Evolutionary conservation across 2,329 filamentous ascomycete genomes (phyloP).

Genomic region (Atkinsonella hypoxylon): DNA sequence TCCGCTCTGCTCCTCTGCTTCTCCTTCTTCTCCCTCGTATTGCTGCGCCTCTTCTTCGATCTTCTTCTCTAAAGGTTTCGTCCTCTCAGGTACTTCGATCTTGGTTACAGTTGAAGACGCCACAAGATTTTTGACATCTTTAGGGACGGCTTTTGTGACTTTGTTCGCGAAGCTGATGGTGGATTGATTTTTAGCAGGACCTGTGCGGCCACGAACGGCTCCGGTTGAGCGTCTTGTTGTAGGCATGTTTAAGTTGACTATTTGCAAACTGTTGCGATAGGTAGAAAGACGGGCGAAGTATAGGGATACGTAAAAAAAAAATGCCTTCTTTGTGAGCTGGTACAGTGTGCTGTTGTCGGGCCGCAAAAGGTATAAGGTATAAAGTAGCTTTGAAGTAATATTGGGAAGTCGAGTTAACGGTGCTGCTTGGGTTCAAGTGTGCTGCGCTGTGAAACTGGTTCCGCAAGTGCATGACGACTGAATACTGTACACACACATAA

Average conservation of each 20-base stretch:
- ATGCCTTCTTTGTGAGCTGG: no score
- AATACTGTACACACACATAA: not conserved
- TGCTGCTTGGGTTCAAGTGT: not conserved
- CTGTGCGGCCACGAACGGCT: slow-evolving; percentile 22
- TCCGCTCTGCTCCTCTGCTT: slow-evolving; percentile 15
- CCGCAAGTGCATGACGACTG: slow-evolving; percentile 1
- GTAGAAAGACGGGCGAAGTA: not conserved
- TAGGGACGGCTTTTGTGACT: slow-evolving; percentile 41
- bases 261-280: not conserved
- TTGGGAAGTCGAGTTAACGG: not conserved
- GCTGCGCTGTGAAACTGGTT: slow-evolving; percentile 2
- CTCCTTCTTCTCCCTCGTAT: slow-evolving; percentile 14
- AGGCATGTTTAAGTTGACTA: slow-evolving; percentile 27
- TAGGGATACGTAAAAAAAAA: not conserved
- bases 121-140: slow-evolving; percentile 31
- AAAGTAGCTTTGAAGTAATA: not conserved
- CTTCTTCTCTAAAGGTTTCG: slow-evolving; percentile 9
- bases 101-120: slow-evolving; percentile 23
- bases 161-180: slow-evolving; percentile 46
- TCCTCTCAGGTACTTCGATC: slow-evolving; percentile 17
- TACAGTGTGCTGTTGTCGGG: no score
- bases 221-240: slow-evolving; percentile 36
- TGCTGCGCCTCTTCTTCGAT: slow-evolving; percentile 11
- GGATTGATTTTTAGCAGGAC: slow-evolving; percentile 34
- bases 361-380: no score